Base-by-base conservation (phyloP, 2,329 filamentous ascomycete species). In the Sporothrix protearum region DNA sequence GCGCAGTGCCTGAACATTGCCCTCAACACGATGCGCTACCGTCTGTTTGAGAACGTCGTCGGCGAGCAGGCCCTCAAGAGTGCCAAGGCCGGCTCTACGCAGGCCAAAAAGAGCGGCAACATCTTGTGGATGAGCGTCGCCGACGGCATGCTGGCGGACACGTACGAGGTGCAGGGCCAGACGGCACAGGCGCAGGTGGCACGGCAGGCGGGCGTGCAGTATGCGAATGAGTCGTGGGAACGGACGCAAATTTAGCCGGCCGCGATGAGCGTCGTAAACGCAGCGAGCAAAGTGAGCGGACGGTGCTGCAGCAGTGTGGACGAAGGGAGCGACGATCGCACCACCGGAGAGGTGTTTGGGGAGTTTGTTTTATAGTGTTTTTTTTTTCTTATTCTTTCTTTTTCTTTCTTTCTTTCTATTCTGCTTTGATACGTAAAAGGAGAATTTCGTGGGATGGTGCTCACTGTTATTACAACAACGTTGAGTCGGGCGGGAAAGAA, bases 1-100 rank as follows among this genome's bases (percentile, higher is more conserved):
- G 88, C 88, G 39, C 92, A 96, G 75, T 91, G 94, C 70, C 86
- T 94, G n/a, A 90, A 90, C 64, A 91, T 97, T 74, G 90, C 91
- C 6, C 87, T 97, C 72, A 94, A 90, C 75, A 90, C 96, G 75
- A 96, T 97, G 91, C 91, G 92, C 69, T 89, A 87, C 77, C 88
- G 89, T 68, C 91, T 97, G 77, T 97, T 94, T 80, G 90, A 91
- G 61, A 91, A 91, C 72, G 91, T 94, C 16, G 88, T 96, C 3
- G 93, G 93, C 67, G 91, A 92, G 72, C 92, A 94, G 79, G 91
- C 91, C 0, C 85, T 92, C 72, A 94, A 94, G 81, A 92, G 91
- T 77, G 90, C 91, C 4, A 86, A 87, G 74, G 91, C 92, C 0
- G 91, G 89, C 30, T 85, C 86, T 30, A 86, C 86, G 55, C 90